Conservation (phyloP, 208 protist species). For the Leishmania major region DNA sequence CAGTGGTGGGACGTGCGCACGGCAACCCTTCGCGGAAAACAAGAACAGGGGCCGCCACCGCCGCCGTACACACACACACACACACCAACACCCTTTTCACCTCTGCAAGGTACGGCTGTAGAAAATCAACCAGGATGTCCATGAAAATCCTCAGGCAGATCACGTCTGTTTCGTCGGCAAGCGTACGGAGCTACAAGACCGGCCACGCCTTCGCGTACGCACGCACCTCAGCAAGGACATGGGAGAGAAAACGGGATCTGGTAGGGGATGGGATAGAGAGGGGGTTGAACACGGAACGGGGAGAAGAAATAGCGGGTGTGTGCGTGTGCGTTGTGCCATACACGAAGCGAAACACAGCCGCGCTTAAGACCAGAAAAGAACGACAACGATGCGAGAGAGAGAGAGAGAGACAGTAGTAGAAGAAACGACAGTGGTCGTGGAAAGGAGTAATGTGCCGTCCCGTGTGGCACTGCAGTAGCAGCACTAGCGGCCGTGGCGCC, state of each 20-base stretch:
- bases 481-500: not conserved
- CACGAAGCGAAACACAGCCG: not conserved
- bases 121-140: not conserved
- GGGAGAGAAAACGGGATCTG: too few relatives aligned
- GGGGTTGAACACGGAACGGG: too few relatives aligned
- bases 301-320: not conserved
- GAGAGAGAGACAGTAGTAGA: too few relatives aligned
- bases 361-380: not conserved
- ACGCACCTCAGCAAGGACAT: not conserved
- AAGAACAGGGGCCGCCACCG: not conserved
- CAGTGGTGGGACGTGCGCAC: not conserved
- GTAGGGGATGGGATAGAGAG: not conserved
- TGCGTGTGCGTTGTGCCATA: not conserved
- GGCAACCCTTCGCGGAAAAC: not conserved
- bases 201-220: not conserved
- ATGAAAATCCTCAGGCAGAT: not conserved
- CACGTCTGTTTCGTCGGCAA: not conserved
- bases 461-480: not conserved
- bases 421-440: not conserved
- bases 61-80: not conserved
- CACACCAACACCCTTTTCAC: not conserved
- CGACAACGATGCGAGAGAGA: not conserved
- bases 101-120: not conserved
- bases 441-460: not conserved
- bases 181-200: not conserved